A percentile compares a stretch with the other conserved stretches of the same genome.
Conservation (phyloP, 192 early-diverging fungal genomes). For the Piromyces finnis region DNA sequence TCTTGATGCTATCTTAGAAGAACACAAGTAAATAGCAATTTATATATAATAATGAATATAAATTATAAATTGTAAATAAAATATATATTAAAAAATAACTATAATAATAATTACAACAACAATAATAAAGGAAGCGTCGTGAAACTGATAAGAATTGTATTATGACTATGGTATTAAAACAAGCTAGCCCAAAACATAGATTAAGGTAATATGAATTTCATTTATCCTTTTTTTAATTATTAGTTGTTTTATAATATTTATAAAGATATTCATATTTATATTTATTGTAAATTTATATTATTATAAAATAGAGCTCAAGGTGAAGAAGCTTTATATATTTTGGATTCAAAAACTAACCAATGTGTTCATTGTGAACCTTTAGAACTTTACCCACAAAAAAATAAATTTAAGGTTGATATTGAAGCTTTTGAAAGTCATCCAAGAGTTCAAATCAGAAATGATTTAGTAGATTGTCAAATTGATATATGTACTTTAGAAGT, state of each 20-base stretch:
- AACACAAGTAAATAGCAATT: conserved; percentile 30
- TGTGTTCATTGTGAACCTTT: conserved; percentile 63
- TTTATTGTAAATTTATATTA: no score
- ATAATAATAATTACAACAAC: not conserved
- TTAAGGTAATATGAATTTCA: not conserved
- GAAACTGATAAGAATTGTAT: not conserved
- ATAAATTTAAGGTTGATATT: conserved; percentile 31
- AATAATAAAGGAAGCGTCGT: not conserved
- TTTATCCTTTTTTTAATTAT: no score
- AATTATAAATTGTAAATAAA: not conserved
- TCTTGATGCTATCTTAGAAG: conserved; percentile 50
- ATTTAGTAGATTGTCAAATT: conserved; percentile 81
- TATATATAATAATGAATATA: not conserved
- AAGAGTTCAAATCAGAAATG: conserved; percentile 66
- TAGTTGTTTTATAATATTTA: no score
- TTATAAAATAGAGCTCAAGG: conserved; percentile 24
- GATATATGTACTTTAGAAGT: conserved; percentile 87
- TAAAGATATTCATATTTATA: no score
- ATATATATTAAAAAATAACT: not conserved
- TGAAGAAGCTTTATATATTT: conserved; percentile 65
- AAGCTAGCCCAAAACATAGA: not conserved
- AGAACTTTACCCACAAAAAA: conserved; percentile 32
- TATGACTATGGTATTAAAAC: not conserved
- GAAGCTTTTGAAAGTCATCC: conserved; percentile 24
- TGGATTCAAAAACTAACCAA: conserved; percentile 55